phyloP scores from a whole-genome alignment of 2,329 filamentous ascomycete genomes.

The Ophiognomonia clavigignenti-juglandacearum region DNA sequence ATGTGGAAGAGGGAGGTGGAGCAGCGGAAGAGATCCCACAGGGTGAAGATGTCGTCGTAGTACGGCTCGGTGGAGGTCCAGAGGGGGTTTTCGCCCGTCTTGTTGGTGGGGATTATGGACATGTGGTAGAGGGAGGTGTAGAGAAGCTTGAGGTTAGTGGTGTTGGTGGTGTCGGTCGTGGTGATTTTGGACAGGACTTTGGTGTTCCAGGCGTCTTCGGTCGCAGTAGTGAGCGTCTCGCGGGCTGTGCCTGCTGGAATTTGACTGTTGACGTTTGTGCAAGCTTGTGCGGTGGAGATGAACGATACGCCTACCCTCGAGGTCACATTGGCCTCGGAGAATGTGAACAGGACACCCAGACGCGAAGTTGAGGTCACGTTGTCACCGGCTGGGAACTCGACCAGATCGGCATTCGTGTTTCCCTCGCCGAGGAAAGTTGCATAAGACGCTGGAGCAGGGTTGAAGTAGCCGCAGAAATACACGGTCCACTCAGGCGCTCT shows the following conservation, averaged over 20 bases:
- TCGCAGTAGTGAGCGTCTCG: constrained; percentile 38
- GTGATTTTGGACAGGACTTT: constrained; percentile 60
- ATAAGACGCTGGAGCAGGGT: constrained; percentile 34
- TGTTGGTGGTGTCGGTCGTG: constrained; percentile 50
- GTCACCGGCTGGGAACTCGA: constrained; percentile 26
- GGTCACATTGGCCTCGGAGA: constrained; percentile 38
- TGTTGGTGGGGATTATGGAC: constrained; percentile 64
- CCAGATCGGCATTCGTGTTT: constrained; percentile 25
- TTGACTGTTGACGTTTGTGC: constrained; percentile 51
- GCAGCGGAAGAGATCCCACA: constrained; percentile 64
- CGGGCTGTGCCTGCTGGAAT: constrained; percentile 43
- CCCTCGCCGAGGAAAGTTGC: constrained; percentile 38
- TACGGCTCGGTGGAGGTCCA: constrained; percentile 64
- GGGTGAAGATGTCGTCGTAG: constrained; percentile 67
- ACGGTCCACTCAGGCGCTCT: constrained; percentile 57
- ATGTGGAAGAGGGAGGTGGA: constrained; percentile 62
- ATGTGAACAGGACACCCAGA: constrained; percentile 51
- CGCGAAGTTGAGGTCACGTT: constrained; percentile 33
- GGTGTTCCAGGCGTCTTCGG: constrained; percentile 53
- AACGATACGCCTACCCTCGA: constrained; percentile 65
- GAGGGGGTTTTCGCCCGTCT: constrained; percentile 64
- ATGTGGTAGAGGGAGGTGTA: constrained; percentile 68
- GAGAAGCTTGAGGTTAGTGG: constrained; percentile 52
- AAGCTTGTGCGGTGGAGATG: constrained; percentile 58
- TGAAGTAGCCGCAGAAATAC: constrained; percentile 60